Percentiles rank a stretch among this genome's conserved stretches.
These are phyloP conservation scores for Trematosphaeria pertusa DNA, from an alignment of 2,329 filamentous ascomycete species.

Conservation along the genomic window DNA sequence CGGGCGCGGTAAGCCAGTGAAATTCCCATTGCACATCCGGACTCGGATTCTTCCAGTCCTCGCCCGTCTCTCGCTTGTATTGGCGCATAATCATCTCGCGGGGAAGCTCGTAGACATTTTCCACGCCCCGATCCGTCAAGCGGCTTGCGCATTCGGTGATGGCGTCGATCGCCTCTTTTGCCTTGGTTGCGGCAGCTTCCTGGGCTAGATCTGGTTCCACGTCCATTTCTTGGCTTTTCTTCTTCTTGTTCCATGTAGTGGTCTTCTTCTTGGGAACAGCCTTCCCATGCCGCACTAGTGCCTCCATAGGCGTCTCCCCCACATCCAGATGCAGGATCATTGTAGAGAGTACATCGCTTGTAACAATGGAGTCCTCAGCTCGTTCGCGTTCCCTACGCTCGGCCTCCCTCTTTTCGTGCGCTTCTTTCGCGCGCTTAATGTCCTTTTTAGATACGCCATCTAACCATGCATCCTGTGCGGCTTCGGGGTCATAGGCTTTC, in stretches of 20 bases:
- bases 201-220: conserved; percentile 66
- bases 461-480: conserved; percentile 89
- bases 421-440: conserved; percentile 85
- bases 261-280: conserved; percentile 58
- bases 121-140: conserved; percentile 79
- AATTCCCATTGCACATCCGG: conserved; percentile 78
- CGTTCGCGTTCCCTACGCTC: conserved; percentile 75
- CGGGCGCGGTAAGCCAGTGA: conserved; percentile 87
- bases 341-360: conserved; percentile 73
- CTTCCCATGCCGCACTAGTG: conserved; percentile 80
- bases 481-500: conserved; percentile 87
- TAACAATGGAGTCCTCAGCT: conserved; percentile 76
- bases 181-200: conserved; percentile 71
- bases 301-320: conserved; percentile 87
- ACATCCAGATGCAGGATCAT: conserved; percentile 77
- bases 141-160: conserved; percentile 92
- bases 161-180: conserved; percentile 76
- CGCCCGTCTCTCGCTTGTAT: conserved; percentile 84
- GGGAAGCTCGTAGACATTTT: conserved; percentile 91
- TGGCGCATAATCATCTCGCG: conserved; percentile 83
- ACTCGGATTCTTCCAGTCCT: conserved; percentile 74
- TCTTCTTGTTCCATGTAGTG: conserved; percentile 53
- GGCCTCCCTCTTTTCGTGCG: conserved; percentile 82
- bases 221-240: conserved; percentile 68
- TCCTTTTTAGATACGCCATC: conserved; percentile 93